Percentiles rank a stretch among this genome's conserved stretches.
These are phyloP conservation scores for Phytopythium delawarense DNA, from an alignment of 352 stramenopile genomes.

Conservation along the genomic window DNA sequence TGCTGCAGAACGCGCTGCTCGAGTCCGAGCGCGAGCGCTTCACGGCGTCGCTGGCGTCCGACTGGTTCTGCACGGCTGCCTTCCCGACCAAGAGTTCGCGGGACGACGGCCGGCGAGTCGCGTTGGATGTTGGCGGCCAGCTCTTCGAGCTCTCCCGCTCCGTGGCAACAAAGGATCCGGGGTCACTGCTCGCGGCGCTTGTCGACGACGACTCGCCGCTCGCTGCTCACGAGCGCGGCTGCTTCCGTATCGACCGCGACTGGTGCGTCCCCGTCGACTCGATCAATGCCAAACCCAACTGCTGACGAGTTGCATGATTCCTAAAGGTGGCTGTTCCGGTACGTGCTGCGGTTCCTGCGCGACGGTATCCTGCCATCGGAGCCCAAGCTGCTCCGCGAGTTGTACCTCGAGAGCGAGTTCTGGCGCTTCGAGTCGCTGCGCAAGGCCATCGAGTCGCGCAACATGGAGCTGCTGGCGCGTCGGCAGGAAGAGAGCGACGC, in stretches of 20 bases:
- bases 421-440: slow-evolving; percentile 78
- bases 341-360: slow-evolving; percentile 76
- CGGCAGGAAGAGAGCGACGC: slow-evolving; percentile 5
- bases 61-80: slow-evolving; percentile 69
- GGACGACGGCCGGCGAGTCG: slow-evolving; percentile 24
- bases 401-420: slow-evolving; percentile 82
- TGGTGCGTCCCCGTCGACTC: slow-evolving; percentile 22
- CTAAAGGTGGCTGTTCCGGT: slow-evolving; percentile 66
- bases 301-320: neutral
- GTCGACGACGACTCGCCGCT: slow-evolving; percentile 57
- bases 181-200: slow-evolving; percentile 61
- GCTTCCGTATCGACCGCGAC: slow-evolving; percentile 72
- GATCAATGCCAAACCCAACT: neutral
- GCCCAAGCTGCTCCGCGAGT: slow-evolving; percentile 50
- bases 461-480: slow-evolving; percentile 50
- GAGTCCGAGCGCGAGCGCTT: slow-evolving; percentile 73
- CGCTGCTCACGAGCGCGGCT: slow-evolving; percentile 45
- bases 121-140: slow-evolving; percentile 63
- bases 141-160: slow-evolving; percentile 63
- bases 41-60: slow-evolving; percentile 54
- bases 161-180: slow-evolving; percentile 46
- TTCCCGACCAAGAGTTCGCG: slow-evolving; percentile 40
- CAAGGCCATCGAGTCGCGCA: slow-evolving; percentile 70
- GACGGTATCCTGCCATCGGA: slow-evolving; percentile 67
- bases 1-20: slow-evolving; percentile 71